Conservation (phyloP, 495 filamentous ascomycete genomes). For the Hyphodiscus hymeniophilus region DNA sequence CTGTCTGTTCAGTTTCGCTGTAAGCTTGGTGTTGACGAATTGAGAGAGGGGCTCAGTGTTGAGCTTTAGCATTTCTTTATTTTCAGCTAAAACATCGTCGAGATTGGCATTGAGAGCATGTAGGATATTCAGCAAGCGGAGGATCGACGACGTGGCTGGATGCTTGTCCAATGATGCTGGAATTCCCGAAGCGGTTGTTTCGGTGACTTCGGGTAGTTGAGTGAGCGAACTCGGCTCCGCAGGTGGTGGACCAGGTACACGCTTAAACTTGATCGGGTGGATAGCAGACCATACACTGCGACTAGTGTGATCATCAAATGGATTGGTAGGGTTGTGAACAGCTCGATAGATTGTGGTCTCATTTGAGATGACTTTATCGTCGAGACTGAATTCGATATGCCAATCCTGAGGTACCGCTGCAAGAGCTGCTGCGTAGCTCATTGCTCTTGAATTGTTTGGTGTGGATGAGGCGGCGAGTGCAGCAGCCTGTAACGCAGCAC, state of each 20-base stretch:
- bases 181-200: slow-evolving; percentile 46
- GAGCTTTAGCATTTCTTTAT: slow-evolving; percentile 59
- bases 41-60: slow-evolving; percentile 80
- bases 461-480: slow-evolving; percentile 35
- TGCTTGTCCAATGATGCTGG: slow-evolving; percentile 82
- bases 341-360: slow-evolving; percentile 97
- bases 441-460: slow-evolving; percentile 40
- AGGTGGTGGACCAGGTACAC: slow-evolving; percentile 80
- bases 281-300: slow-evolving; percentile 83
- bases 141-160: slow-evolving; percentile 74
- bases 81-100: slow-evolving; percentile 91
- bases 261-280: slow-evolving; percentile 86
- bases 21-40: slow-evolving; percentile 98
- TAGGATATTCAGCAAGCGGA: slow-evolving; percentile 81
- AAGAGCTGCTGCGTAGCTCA: slow-evolving; percentile 79
- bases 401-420: slow-evolving; percentile 80
- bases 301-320: slow-evolving; percentile 55
- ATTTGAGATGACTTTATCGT: slow-evolving; percentile 72
- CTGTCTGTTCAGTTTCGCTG: slow-evolving; percentile 96
- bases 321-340: slow-evolving; percentile 64
- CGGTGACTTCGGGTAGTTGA: slow-evolving; percentile 39
- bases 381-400: slow-evolving; percentile 95
- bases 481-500: slow-evolving; percentile 25
- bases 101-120: slow-evolving; percentile 93
- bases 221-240: slow-evolving; percentile 63